Evolutionary conservation across 495 filamentous ascomycete species (phyloP), one percentile per base, ranked within the genome.

Genomic region (Letharia lupina): DNA sequence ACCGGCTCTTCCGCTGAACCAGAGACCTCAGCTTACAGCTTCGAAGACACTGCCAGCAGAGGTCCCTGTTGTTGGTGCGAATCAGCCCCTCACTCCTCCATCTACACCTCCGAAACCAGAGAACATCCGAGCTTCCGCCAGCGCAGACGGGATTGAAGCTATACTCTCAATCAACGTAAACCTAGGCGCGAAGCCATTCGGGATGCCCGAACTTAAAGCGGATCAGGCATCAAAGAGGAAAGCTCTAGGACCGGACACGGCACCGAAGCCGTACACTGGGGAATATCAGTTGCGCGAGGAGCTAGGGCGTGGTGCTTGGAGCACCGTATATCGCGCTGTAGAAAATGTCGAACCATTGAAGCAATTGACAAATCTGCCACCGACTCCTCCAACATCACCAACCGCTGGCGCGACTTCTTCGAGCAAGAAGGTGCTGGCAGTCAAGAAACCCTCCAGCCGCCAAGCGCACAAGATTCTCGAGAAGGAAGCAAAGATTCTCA

Each of bases 231-330:
- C 54, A n/a, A 9, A 45, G 52, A 31, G 23, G 18, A 10, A n/a
- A 33, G 15, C 28, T n/a, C 4, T 35, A 3, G 31, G 5, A 44
- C 41, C 50, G n/a, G 63, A 63, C 35, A 35, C 52, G 35, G 31
- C 39, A 23, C 64, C 70, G 11, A 66, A 63, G 31, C 48, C 60
- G 6, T 72, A 68, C 42, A 54, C 63, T 1, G 61, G 47, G 23
- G 20, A 20, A 48, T 72, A 72, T 35, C 59, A 42, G 35, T 42
- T 70, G 33, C 44, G 54, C 13, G 57, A 61, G 18, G 78, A 82
- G 68, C 82, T 83, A 45, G 86, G 85, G 41, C 78, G 74, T 57
- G 86, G 86, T 13, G 78, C 78, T 10, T 87, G 85, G 85, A 88
- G 86, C 70, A 79, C 78, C 18, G 86, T 88, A 15, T 86, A 84